Base-by-base conservation (phyloP, 305 asterid species). In the Fraxinus platypoda region DNA sequence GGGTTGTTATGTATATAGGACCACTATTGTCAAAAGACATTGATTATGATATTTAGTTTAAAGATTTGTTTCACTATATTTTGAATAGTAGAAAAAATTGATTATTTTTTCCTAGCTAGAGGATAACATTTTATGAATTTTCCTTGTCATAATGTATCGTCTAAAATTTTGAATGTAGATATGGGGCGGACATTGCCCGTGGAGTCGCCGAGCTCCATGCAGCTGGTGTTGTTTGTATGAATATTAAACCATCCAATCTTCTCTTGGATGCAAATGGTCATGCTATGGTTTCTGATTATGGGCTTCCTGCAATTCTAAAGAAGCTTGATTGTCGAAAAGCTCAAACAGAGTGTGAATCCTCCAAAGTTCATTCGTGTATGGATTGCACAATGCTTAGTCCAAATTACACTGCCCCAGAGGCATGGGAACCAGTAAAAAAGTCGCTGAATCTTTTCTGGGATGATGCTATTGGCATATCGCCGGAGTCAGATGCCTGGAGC, bases 401-500 rank as follows among this genome's bases (percentile, higher is more conserved):
- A 72, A 94, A 93, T 89, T 96, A 92, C 85, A 93, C 99, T 41
- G 98, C 99, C 54, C 99, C 99, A 12, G 99, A 96, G 89, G 98
- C 98, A 75, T 96, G 99, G 99, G 99, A 96, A 82, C 98, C 98
- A 73, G 94, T 91, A 17, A 94, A 93, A 86, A 96, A 92, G 88
- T 89, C 98, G 6, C 87, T 96, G 80, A 97, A 94, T 86, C 91
- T 93, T 86, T 96, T 96, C 87, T 93, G 98, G 99, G 98, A 94
- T 81, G 98, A 92, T 87, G 97, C 97, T 87, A 92, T 94, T 89
- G 98, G 99, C 87, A 94, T 96, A 85, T 96, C 99, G 73, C 85
- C 91, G 4, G 99, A 96, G 87, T 96, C 99, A 74, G 99, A 96
- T 87, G 95, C 99, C 85, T 96, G 99, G 99, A 96, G 99, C 90